A percentile compares a stretch with the other conserved stretches of the same genome.
Conservation (phyloP, 805 yeast genomes). For the Starmerella kuoi region DNA sequence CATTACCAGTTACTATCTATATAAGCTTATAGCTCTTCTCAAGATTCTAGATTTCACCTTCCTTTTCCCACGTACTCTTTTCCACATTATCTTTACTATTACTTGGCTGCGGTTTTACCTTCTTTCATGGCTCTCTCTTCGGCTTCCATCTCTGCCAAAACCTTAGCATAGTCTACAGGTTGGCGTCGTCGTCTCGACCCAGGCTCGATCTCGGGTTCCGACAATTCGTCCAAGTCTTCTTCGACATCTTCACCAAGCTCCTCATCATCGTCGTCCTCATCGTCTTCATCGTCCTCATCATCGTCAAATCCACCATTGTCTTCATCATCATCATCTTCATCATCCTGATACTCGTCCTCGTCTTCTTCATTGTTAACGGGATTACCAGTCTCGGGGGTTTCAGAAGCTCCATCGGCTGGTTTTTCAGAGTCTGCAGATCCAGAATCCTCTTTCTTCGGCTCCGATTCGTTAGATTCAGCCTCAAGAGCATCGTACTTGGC, state of each 20-base stretch:
- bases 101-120: no score
- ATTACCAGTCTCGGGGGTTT: neutral
- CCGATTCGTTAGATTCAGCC: constrained; percentile 20
- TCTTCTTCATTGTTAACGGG: neutral
- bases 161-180: constrained; percentile 71
- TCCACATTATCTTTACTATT: no score
- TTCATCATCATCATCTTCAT: constrained; percentile 29
- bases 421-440: no score
- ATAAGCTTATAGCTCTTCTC: no score
- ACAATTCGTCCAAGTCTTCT: constrained; percentile 35
- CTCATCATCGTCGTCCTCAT: constrained; percentile 42
- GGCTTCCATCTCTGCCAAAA: constrained; percentile 55
- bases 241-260: constrained; percentile 41
- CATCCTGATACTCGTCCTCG: constrained; percentile 25
- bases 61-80: no score
- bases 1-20: no score
- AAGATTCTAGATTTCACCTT: no score
- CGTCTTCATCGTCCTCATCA: constrained; percentile 25
- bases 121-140: constrained; percentile 32
- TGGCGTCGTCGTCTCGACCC: constrained; percentile 78
- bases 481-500: constrained; percentile 16
- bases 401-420: neutral
- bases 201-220: constrained; percentile 69
- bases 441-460: constrained; percentile 9
- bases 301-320: constrained; percentile 19